Percentiles rank a stretch among this genome's conserved stretches.
Evolutionary conservation across 2,329 filamentous ascomycete genomes (phyloP).

Genomic region (Nemania sp.): DNA sequence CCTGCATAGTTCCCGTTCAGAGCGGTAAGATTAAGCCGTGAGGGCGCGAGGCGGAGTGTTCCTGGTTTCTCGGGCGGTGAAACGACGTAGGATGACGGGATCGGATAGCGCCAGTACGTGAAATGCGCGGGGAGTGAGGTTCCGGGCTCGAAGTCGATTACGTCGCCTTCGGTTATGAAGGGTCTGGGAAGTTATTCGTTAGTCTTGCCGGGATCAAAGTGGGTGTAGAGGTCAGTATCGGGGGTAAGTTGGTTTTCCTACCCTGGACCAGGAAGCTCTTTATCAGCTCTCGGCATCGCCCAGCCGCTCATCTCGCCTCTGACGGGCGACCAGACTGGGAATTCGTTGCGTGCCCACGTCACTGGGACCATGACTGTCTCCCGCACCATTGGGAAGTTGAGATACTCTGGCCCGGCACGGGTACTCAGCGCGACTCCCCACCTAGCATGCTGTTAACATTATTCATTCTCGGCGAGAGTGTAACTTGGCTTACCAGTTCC

Average conservation of each 20-base stretch:
- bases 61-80: constrained; percentile 48
- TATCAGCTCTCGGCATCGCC: constrained; percentile 25
- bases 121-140: constrained; percentile 56
- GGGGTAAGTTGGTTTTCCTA: constrained; percentile 17
- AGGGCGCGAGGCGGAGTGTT: constrained; percentile 52
- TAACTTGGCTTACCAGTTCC: constrained; percentile 40
- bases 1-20: constrained; percentile 53
- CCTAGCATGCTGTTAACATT: constrained; percentile 29
- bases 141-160: constrained; percentile 49
- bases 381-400: constrained; percentile 48
- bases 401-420: constrained; percentile 44
- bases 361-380: constrained; percentile 48
- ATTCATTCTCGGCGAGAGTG: neutral
- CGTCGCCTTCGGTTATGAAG: constrained; percentile 48
- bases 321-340: constrained; percentile 43
- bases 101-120: constrained; percentile 58
- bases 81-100: constrained; percentile 48
- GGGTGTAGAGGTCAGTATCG: neutral
- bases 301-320: constrained; percentile 43
- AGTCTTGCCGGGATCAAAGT: neutral
- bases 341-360: constrained; percentile 41
- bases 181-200: constrained; percentile 39
- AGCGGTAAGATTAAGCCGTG: constrained; percentile 56
- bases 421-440: constrained; percentile 48
- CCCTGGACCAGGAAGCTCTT: constrained; percentile 34